A percentile compares a stretch with the other conserved stretches of the same genome.
Evolutionary conservation across 164 flowering plant genomes (phyloP).

Genomic region (Akebia trifoliata): DNA sequence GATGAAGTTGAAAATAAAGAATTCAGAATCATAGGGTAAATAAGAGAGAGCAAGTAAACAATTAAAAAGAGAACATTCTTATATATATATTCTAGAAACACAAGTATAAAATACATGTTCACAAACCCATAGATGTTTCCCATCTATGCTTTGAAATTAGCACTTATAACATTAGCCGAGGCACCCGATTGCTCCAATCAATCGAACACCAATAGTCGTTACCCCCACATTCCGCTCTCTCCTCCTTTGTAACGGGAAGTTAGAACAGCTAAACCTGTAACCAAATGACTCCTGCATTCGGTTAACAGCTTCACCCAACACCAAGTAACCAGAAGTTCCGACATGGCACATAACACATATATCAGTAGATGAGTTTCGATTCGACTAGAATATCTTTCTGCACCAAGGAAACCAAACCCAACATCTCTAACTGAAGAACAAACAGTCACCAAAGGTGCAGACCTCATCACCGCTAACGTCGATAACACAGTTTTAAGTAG

Average conservation of each 20-base stretch:
- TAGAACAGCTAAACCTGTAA: constrained; percentile 16
- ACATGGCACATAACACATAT: constrained; percentile 7
- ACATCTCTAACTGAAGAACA: constrained; percentile 9
- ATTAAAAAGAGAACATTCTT: constrained; percentile 12
- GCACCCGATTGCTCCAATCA: constrained; percentile 13
- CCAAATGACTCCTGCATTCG: constrained; percentile 13
- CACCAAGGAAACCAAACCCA: constrained; percentile 12
- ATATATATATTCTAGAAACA: constrained; percentile 10
- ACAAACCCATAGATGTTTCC: constrained; percentile 16
- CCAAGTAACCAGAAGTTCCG: constrained; percentile 3
- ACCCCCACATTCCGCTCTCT: constrained; percentile 19
- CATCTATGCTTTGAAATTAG: constrained; percentile 28
- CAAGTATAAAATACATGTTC: constrained; percentile 20
- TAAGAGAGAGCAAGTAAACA: background rate
- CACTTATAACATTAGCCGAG: constrained; percentile 29
- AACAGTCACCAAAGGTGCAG: constrained; percentile 14
- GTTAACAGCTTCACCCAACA: constrained; percentile 15
- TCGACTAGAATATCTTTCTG: constrained; percentile 4
- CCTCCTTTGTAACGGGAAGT: constrained; percentile 19
- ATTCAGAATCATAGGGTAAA: background rate
- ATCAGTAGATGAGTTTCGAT: constrained; percentile 1
- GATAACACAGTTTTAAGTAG: constrained; percentile 18
- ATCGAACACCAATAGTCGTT: constrained; percentile 22
- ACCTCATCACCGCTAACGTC: constrained; percentile 3
- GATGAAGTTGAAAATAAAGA: background rate